Evolutionary conservation across 768 basidiomycete genomes (phyloP), one percentile per base, ranked within the genome.

Genomic region (Rubroboletus satanas): DNA sequence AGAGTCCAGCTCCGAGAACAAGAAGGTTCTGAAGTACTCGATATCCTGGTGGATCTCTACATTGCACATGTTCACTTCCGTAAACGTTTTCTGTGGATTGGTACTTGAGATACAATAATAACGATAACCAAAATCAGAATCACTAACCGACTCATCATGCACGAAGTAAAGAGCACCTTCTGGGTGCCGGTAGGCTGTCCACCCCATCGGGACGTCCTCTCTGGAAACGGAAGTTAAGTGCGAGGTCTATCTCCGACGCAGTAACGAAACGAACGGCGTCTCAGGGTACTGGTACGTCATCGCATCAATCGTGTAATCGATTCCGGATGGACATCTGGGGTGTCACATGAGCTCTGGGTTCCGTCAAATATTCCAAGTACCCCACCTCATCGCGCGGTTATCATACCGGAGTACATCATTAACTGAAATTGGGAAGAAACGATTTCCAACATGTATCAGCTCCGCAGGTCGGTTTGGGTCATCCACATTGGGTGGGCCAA

Each of bases 141-240:
- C 38, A 60, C 74, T 10, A 46, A 83, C 84, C 69, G 75, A 76
- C 4, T 70, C 58, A 45, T 54, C 18, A 53, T 83, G 73, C 59
- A 75, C 76, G 52, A 81, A 87, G 61, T 85, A 87, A 17, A 79
- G 73, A 15, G 74, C 77, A 7, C 85, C 85, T 66, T 87, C 85
- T 0, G 85, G 83, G 59, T 87, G 85, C 3, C 73, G 66, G 33
- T 72, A 69, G 1, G 75, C 64, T 7, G 36, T 64, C 85, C 85
- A 87, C 0, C 74, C 78, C 4, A 18, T 7, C 0, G 71, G 72
- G 3, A 56, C 21, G 0, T 26, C 41, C 0, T 29, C 45, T 41
- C 68, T 69, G 45, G 15, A 45, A 44, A 50, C 1, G 1, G 1
- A 29, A 21, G 8, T 52, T 44, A 15, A 37, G 18, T 35, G 26